A percentile compares a stretch with the other conserved stretches of the same genome.
These are phyloP conservation scores for Boechera retrofracta DNA, from an alignment of 345 rosid species.

Conservation along the genomic window DNA sequence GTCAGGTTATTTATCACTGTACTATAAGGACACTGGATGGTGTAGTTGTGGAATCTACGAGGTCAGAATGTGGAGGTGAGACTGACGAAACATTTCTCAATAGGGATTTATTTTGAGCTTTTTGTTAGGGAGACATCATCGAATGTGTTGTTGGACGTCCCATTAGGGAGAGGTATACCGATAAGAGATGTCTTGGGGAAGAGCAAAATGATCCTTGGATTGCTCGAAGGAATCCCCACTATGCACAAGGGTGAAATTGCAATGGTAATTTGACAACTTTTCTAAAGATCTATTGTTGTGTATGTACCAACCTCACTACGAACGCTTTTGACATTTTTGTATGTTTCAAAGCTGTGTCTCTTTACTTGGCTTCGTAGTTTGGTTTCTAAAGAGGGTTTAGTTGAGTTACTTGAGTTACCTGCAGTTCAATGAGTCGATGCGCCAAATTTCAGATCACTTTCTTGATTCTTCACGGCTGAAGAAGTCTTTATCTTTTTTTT, in stretches of 20 bases:
- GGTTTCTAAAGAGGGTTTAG: conserved; percentile 13
- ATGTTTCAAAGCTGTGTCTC: neutral
- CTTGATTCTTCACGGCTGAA: conserved; percentile 13
- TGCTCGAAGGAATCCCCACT: conserved; percentile 47
- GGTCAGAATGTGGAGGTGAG: conserved; percentile 82
- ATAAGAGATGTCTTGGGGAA: conserved; percentile 81
- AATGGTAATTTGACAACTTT: conserved; percentile 55
- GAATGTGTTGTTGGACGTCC: conserved; percentile 25
- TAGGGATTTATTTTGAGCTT: neutral
- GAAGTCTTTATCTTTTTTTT: neutral
- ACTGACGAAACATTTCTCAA: conserved; percentile 9
- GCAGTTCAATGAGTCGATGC: neutral
- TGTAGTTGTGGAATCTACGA: conserved; percentile 77
- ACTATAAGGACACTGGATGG: conserved; percentile 88
- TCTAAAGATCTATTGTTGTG: neutral
- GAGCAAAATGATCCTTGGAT: conserved; percentile 86
- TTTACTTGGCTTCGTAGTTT: neutral
- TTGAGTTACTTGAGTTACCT: conserved; percentile 9
- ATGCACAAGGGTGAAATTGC: conserved; percentile 78
- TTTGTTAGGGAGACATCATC: neutral
- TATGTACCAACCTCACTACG: neutral
- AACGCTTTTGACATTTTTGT: neutral
- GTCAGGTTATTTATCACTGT: conserved; percentile 81
- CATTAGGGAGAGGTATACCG: conserved; percentile 79
- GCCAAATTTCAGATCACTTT: conserved; percentile 2